A percentile compares a stretch with the other conserved stretches of the same genome.
phyloP scores from a whole-genome alignment of 129 eudicot genomes.

The Centrapalus pauciflorus region DNA sequence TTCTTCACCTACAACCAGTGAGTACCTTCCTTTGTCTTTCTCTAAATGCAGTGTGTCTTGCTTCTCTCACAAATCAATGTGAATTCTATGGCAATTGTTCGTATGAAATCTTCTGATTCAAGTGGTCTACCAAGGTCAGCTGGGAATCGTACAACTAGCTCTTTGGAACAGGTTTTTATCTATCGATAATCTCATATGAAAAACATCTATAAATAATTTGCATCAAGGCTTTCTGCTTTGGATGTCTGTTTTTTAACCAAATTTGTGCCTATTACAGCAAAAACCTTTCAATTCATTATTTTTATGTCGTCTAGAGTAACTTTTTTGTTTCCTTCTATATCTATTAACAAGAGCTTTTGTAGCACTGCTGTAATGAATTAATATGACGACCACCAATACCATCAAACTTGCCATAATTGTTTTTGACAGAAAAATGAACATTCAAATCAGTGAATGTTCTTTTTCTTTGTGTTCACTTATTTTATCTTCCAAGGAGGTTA shows the following conservation, averaged over 20 bases:
- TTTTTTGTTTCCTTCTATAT: neutral
- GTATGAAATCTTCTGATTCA: conserved; percentile 45
- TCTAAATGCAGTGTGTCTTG: conserved; percentile 60
- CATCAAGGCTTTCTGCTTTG: conserved; percentile 4
- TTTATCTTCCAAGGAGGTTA: neutral
- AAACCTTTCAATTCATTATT: neutral
- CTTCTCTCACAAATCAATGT: conserved; percentile 76
- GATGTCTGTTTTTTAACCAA: neutral
- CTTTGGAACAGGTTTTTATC: conserved; percentile 68
- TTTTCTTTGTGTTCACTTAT: neutral
- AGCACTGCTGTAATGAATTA: neutral
- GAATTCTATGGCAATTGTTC: conserved; percentile 85
- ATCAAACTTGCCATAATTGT: neutral
- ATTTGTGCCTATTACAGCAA: neutral
- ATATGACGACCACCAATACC: neutral
- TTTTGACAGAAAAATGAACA: neutral
- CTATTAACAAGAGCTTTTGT: neutral
- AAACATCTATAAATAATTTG: neutral
- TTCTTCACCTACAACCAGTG: conserved; percentile 5
- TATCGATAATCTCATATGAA: conserved; percentile 4
- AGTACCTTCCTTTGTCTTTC: conserved; percentile 13
- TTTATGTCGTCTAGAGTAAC: neutral
- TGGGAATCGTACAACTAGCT: conserved; percentile 42
- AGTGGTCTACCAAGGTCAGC: conserved; percentile 13
- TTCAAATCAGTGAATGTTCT: neutral